Evolutionary conservation across 495 filamentous ascomycete genomes (phyloP).

Genomic region (Aspergillus sclerotioniger): DNA sequence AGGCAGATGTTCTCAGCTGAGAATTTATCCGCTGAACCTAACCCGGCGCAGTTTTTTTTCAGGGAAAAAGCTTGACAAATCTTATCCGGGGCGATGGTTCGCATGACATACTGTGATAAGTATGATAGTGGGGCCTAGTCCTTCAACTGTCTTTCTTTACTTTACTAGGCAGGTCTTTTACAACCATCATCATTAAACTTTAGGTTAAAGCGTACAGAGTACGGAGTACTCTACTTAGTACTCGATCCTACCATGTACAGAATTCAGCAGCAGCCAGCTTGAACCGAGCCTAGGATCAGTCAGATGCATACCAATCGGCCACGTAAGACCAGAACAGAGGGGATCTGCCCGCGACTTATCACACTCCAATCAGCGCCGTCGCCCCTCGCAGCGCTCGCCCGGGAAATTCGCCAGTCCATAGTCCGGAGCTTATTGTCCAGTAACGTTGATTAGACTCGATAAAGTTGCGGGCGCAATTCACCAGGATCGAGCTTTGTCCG

Average conservation of each 20-base stretch:
- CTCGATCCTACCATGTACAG: not conserved
- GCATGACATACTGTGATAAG: constrained; percentile 8
- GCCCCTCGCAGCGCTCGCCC: not conserved
- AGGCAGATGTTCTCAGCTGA: not conserved
- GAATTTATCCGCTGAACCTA: not conserved
- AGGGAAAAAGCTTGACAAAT: constrained; percentile 19
- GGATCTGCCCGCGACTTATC: constrained; percentile 6
- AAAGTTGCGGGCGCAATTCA: constrained; percentile 20
- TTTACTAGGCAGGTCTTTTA: not conserved
- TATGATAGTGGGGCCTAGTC: not conserved
- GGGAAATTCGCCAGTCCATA: not conserved
- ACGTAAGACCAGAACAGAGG: constrained; percentile 12
- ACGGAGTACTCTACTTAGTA: no score
- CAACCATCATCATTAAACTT: not conserved
- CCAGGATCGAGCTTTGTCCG: constrained; percentile 22
- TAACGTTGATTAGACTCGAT: constrained; percentile 15
- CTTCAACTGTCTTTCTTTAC: not conserved
- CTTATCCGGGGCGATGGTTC: constrained; percentile 15
- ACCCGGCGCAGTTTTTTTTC: no score
- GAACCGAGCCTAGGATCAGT: constrained; percentile 8
- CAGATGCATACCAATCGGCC: constrained; percentile 17
- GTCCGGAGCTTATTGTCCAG: constrained; percentile 20
- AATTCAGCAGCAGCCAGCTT: not conserved
- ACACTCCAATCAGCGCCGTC: not conserved
- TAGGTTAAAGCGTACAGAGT: no score